Evolutionary conservation across 1,139 yeast species (phyloP), one percentile per base, ranked within the genome.

Genomic region (Schwanniomyces etchellsii): DNA sequence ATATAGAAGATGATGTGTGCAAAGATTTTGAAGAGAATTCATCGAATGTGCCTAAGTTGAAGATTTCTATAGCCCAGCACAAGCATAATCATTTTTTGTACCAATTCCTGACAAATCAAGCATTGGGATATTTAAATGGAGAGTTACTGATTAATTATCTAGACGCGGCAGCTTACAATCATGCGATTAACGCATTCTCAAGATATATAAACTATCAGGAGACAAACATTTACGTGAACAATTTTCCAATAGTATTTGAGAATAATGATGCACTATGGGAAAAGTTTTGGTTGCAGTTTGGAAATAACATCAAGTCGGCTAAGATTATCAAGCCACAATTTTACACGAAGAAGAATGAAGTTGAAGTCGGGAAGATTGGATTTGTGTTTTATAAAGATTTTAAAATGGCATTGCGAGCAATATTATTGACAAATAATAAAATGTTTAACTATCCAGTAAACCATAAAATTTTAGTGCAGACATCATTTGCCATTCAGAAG

Each of bases 201-300:
- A 44, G 47, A 33, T 40, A 40, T 28, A 40, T 50, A 26, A 64
- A 65, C 40, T 64, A 59, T 42, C 83, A 77, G 48, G 81, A 74
- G 43, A 72, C 81, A 2, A 77, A 77, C 44, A 58, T 77, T 27
- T 77, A 76, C 43, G 74, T 77, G 14, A 73, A 68, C 35, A 73
- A 74, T 41, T 53, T 77, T 23, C 70, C 81, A 0, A 44, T 59
- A 4, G 39, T 58, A 5, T 64, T 70, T 31, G 62, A 59, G 17
- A 62, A 64, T 38, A 47, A 64, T 36, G 71, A 65, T 44, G 39
- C 36, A 6, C 40, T 55, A 14, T 65, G 72, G 72, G 59, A 51
- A 30, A 22, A 35, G 17, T 65, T 65, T 43, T 65, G 72, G 71
- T 36, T 40, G 22, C 67, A 60, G 37, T 65, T 64, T 49, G 71